Evolutionary conservation across 83 land plant genomes (phyloP).

Genomic region (Isoetes engelmannii): DNA sequence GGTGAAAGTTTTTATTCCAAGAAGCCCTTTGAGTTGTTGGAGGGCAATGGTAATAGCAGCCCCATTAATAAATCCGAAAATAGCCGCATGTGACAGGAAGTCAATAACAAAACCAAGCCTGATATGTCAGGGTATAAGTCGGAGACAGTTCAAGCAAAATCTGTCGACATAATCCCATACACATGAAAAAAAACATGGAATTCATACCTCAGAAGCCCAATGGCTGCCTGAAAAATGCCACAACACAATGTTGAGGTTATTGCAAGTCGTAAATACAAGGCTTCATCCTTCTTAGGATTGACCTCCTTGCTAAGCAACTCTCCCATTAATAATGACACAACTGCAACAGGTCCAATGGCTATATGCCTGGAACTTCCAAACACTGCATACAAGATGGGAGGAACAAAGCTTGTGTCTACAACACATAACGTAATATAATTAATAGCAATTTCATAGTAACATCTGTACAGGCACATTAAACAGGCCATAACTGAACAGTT

Average conservation of each 20-base stretch:
- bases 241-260: conserved; percentile 80
- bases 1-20: conserved; percentile 77
- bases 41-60: conserved; percentile 86
- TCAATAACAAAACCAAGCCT: conserved; percentile 93
- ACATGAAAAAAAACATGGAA: too few relatives aligned
- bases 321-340: conserved; percentile 84
- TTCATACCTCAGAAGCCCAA: conserved; percentile 67
- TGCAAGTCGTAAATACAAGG: conserved; percentile 43
- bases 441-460: too few relatives aligned
- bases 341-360: conserved; percentile 84
- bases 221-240: conserved; percentile 54
- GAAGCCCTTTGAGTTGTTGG: conserved; percentile 85
- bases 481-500: too few relatives aligned
- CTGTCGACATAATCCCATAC: too few relatives aligned
- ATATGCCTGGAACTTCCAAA: conserved; percentile 86
- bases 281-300: conserved; percentile 35
- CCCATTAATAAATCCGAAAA: conserved; percentile 92
- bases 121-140: conserved; percentile 1
- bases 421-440: too few relatives aligned
- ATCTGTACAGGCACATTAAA: too few relatives aligned
- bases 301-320: conserved; percentile 60
- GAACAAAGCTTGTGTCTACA: conserved; percentile 89
- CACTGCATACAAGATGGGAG: conserved; percentile 62
- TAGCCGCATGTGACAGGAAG: conserved; percentile 88
- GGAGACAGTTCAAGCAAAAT: too few relatives aligned